Percentiles rank a stretch among this genome's conserved stretches.
Conservation (phyloP, 1,139 yeast species). For the Diutina neorugosa region DNA sequence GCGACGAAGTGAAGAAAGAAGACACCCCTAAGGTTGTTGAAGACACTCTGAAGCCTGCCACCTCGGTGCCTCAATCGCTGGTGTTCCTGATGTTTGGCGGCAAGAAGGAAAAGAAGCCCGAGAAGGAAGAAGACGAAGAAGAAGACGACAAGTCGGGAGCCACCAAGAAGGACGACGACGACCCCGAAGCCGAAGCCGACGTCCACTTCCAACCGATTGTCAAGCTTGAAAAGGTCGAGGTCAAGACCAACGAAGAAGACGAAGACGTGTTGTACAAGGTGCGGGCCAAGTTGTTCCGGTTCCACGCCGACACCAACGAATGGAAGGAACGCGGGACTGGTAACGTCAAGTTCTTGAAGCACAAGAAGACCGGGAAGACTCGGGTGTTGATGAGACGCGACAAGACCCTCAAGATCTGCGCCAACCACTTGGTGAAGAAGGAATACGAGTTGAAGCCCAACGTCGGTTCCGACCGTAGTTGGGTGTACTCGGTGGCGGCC, state of each 20-base stretch:
- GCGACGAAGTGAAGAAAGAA: constrained; percentile 3
- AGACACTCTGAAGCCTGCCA: neutral
- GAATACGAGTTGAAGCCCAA: constrained; percentile 83
- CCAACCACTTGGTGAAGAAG: constrained; percentile 84
- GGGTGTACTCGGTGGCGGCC: constrained; percentile 94
- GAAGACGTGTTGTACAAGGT: constrained; percentile 84
- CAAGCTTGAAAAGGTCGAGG: constrained; percentile 89
- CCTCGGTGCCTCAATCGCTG: constrained; percentile 28
- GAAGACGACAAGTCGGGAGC: constrained; percentile 17
- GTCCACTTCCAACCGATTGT: constrained; percentile 96
- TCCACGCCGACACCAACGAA: constrained; percentile 71
- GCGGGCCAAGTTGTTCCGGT: constrained; percentile 91
- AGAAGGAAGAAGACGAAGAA: constrained; percentile 14
- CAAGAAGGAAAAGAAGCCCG: constrained; percentile 36
- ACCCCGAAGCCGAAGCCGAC: constrained; percentile 82
- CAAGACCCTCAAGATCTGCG: constrained; percentile 94
- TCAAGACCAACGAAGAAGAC: constrained; percentile 92
- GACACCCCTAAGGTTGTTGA: neutral
- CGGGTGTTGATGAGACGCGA: constrained; percentile 97
- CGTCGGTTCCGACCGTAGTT: constrained; percentile 94
- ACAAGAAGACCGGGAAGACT: constrained; percentile 67
- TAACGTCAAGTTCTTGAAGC: constrained; percentile 90
- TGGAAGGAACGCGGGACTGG: constrained; percentile 99
- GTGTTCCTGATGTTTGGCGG: constrained; percentile 91
- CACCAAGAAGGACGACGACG: constrained; percentile 39